Conservation (phyloP, 1,284 basidiomycete species). For the Mycena citricolor region DNA sequence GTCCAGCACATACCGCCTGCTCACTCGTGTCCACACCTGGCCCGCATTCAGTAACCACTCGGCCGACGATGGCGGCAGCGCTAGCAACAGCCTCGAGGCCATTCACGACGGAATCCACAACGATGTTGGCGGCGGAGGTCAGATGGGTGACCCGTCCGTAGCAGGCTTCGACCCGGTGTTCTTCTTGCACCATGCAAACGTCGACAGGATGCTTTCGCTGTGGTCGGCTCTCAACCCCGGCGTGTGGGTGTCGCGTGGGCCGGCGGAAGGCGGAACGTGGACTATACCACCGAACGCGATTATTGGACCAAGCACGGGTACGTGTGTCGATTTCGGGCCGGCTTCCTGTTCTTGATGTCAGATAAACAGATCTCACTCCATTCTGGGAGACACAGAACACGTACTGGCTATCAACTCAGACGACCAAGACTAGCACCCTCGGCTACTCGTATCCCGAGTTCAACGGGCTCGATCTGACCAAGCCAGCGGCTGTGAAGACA, state of each 20-base stretch:
- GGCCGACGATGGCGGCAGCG: conserved; percentile 33
- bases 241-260: conserved; percentile 37
- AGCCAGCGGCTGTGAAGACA: conserved; percentile 29
- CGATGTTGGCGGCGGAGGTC: conserved; percentile 41
- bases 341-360: not conserved
- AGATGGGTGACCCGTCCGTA: conserved; percentile 41
- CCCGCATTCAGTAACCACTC: conserved; percentile 47
- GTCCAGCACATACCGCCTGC: conserved; percentile 38
- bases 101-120: conserved; percentile 50
- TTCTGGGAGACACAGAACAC: conserved; percentile 26
- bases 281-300: conserved; percentile 31
- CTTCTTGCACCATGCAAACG: conserved; percentile 47
- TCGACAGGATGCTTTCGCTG: conserved; percentile 46
- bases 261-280: conserved; percentile 35
- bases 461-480: conserved; percentile 35
- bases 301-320: conserved; percentile 38
- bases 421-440: conserved; percentile 25
- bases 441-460: conserved; percentile 49
- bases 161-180: conserved; percentile 52
- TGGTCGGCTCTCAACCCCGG: conserved; percentile 43
- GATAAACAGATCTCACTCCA: conserved; percentile 30
- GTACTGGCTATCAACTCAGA: conserved; percentile 8
- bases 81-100: conserved; percentile 46
- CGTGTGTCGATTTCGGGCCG: conserved; percentile 16
- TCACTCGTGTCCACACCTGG: conserved; percentile 42